Evolutionary conservation across 768 basidiomycete genomes (phyloP).

Genomic region (Phylloporus sp.): DNA sequence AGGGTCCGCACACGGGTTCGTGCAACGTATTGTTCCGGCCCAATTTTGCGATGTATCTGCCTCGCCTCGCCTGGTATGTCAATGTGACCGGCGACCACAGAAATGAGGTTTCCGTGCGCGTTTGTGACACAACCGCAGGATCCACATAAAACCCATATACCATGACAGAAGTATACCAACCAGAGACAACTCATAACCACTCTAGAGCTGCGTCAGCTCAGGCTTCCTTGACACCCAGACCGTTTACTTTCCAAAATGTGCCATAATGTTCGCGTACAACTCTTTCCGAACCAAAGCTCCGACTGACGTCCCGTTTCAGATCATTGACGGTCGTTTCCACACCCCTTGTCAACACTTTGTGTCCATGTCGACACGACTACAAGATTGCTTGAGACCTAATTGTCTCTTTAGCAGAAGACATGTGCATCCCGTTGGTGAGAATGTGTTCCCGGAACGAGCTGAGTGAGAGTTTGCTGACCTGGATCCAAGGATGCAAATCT

Average conservation of each 20-base stretch:
- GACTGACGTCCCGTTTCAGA: constrained; percentile 34
- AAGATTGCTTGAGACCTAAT: constrained; percentile 60
- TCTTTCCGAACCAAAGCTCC: background rate
- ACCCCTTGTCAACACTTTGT: constrained; percentile 68
- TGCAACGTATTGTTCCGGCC: constrained; percentile 21
- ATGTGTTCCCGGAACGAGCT: background rate
- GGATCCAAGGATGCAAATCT: constrained; percentile 49
- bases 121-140: constrained; percentile 30
- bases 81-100: constrained; percentile 31
- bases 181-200: constrained; percentile 15
- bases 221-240: constrained; percentile 15
- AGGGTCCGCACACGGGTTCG: constrained; percentile 13
- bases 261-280: constrained; percentile 55
- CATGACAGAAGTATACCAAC: constrained; percentile 12
- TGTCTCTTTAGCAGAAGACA: constrained; percentile 74
- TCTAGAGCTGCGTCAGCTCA: constrained; percentile 14
- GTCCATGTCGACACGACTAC: constrained; percentile 62
- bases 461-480: constrained; percentile 12
- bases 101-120: constrained; percentile 39
- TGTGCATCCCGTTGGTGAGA: constrained; percentile 49
- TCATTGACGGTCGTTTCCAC: constrained; percentile 75
- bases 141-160: constrained; percentile 28
- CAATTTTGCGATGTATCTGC: constrained; percentile 25
- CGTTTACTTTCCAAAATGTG: constrained; percentile 48
- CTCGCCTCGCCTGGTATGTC: constrained; percentile 35